Conservation (phyloP, 176 grass and related monocot species). For the Oryza punctata region DNA sequence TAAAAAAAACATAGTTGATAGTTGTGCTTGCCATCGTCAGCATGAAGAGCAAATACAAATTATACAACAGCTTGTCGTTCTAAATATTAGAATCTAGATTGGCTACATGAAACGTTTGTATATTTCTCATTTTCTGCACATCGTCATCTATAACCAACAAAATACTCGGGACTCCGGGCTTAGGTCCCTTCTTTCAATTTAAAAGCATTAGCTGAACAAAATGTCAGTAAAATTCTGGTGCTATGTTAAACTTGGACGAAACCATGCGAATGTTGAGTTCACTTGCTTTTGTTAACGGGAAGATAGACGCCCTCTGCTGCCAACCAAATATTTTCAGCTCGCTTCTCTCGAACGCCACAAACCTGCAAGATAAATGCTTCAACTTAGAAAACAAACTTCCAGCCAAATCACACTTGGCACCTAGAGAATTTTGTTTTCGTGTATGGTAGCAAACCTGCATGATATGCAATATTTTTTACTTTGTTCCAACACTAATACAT, state of each 20-base stretch:
- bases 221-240: background rate
- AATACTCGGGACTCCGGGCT: background rate
- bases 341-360: conserved; percentile 65
- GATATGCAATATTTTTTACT: background rate
- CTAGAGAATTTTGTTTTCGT: background rate
- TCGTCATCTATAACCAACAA: conserved; percentile 19
- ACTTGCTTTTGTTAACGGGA: conserved; percentile 57
- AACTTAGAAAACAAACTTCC: background rate
- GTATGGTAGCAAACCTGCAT: background rate
- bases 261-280: background rate
- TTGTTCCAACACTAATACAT: background rate
- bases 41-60: background rate
- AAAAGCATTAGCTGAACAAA: conserved; percentile 16
- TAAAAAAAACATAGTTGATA: background rate
- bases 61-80: background rate
- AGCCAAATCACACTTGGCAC: background rate
- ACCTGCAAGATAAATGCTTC: conserved; percentile 49
- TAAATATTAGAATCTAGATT: background rate
- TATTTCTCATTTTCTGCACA: background rate
- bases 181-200: background rate
- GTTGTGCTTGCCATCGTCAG: background rate
- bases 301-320: conserved; percentile 72
- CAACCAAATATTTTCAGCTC: conserved; percentile 66
- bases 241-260: conserved; percentile 11
- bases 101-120: conserved; percentile 10